Percentiles rank a stretch among this genome's conserved stretches.
These are phyloP conservation scores for Lecanosticta acicola DNA, from an alignment of 2,329 filamentous ascomycete species.

Conservation along the genomic window DNA sequence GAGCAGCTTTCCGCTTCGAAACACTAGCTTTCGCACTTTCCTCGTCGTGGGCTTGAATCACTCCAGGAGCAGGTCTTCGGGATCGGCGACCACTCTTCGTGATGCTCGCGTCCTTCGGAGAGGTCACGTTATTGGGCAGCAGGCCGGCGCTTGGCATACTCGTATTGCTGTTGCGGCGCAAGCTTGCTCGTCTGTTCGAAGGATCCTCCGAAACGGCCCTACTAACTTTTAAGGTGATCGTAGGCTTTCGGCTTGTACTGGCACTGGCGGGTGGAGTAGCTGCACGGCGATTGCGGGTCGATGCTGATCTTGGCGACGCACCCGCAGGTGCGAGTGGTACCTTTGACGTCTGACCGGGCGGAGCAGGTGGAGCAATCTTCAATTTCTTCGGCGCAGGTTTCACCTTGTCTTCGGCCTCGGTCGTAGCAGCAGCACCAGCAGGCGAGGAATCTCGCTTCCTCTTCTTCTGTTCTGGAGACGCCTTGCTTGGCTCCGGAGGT, in stretches of 20 bases:
- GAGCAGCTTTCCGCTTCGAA: conserved; percentile 64
- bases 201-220: conserved; percentile 48
- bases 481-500: conserved; percentile 7
- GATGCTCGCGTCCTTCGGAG: conserved; percentile 16
- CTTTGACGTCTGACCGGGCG: conserved; percentile 18
- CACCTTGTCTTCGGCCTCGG: conserved; percentile 9
- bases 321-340: conserved; percentile 42
- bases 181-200: conserved; percentile 35
- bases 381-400: conserved; percentile 32
- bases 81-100: conserved; percentile 44
- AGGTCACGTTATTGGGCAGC: conserved; percentile 13
- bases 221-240: conserved; percentile 37
- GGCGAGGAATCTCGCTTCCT: conserved; percentile 47
- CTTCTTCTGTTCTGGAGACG: conserved; percentile 39
- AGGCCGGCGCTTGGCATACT: conserved; percentile 33
- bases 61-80: conserved; percentile 66
- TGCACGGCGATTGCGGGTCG: conserved; percentile 21
- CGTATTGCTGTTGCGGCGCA: conserved; percentile 44
- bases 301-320: conserved; percentile 29
- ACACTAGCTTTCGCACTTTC: conserved; percentile 62
- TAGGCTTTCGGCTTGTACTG: conserved; percentile 25
- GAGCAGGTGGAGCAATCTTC: conserved; percentile 23
- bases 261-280: conserved; percentile 23
- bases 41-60: conserved; percentile 52
- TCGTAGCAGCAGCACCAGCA: conserved; percentile 9